Conservation (phyloP, 129 eudicot species). For the Flaveria ramosissima region DNA sequence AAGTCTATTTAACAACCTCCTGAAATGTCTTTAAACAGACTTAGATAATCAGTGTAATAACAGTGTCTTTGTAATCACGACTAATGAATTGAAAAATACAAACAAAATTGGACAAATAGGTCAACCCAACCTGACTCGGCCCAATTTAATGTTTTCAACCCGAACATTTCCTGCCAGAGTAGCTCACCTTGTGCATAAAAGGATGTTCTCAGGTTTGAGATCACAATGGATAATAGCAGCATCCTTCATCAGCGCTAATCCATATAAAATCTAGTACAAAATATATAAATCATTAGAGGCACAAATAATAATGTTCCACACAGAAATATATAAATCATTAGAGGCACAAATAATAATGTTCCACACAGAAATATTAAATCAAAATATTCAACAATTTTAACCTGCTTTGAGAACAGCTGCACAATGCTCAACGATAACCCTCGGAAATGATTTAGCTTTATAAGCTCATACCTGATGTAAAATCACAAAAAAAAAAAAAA, state of each 20-base stretch:
- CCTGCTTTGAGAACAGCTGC: slow-evolving; percentile 96
- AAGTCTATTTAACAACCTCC: not conserved
- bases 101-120: not conserved
- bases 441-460: slow-evolving; percentile 75
- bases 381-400: slow-evolving; percentile 27
- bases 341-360: slow-evolving; percentile 21
- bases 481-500: slow-evolving; percentile 10
- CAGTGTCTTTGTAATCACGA: not conserved
- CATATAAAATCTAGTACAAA: slow-evolving; percentile 72
- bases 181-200: slow-evolving; percentile 79
- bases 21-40: not conserved
- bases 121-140: not conserved
- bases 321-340: slow-evolving; percentile 13
- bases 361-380: not conserved
- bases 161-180: slow-evolving; percentile 5
- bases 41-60: not conserved
- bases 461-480: slow-evolving; percentile 79
- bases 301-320: slow-evolving; percentile 7
- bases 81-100: not conserved
- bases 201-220: slow-evolving; percentile 96
- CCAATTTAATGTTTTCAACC: not conserved
- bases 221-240: slow-evolving; percentile 99
- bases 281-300: slow-evolving; percentile 13
- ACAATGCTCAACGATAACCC: slow-evolving; percentile 90
- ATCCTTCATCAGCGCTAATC: slow-evolving; percentile 93